Evolutionary conservation across 352 stramenopile genomes (phyloP), one percentile per base, ranked within the genome.

Genomic region (Elongisporangium senticosum): DNA sequence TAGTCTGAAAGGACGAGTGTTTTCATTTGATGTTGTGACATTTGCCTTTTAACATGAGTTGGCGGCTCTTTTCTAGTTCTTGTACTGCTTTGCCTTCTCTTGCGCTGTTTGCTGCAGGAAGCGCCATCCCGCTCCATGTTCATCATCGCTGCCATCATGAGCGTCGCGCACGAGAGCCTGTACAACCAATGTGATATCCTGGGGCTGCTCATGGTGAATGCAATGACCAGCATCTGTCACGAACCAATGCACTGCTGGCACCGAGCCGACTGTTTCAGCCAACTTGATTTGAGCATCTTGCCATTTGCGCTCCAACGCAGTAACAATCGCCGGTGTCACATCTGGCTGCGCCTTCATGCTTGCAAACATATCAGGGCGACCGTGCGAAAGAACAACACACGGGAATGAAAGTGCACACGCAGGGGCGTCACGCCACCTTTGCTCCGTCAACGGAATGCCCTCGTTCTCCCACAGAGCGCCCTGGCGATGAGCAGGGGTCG

Each of bases 161-260:
- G 62, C 39, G 19, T 74, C 69, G 14, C 62, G 59, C 26, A 90
- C 67, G 19, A 93, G 67, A n/a, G 75, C 76, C 19, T 71, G 80
- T 59, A 93, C 71, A 28, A 74, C 77, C 5, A 72, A 72, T 48
- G 65, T 67, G 53, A 90, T 59, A 11, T 76, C 77, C 47, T 90
- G 76, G 0, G 83, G 80, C 14, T 88, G 72, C 33, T 93, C 83
- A 37, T 93, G 83, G 43, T 84, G 78, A 53, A 93, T 90, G 56
- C 69, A 82, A 55, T 89, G 77, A n/a, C 83, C 79, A 26, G 71
- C 71, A 17, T 89, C 78, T 0, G 65, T 63, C 15, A 89, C 65
- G 14, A 83, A 59, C 17, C 84, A 62, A 63, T 90, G 77, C 21
- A 79, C 70, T 50, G 62, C 76, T 13, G 69, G 50, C 6, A 61